These are phyloP conservation scores for Golubevia pallescens DNA, from an alignment of 1,284 basidiomycete species.

Conservation along the genomic window DNA sequence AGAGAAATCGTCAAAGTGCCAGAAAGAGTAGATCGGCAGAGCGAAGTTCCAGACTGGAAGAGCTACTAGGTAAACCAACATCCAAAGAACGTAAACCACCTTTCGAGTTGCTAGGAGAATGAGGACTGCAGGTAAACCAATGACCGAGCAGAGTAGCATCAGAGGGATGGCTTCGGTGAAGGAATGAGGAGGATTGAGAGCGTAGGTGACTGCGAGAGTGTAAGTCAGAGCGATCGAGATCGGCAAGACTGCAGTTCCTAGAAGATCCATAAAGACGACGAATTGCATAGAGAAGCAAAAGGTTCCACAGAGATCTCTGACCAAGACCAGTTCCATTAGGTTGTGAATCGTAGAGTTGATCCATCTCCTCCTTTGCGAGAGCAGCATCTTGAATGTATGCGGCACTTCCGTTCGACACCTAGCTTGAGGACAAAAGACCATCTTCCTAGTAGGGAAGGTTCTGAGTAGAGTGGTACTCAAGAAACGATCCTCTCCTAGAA, in stretches of 20 bases:
- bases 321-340: slow-evolving; percentile 96
- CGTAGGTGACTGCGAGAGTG: slow-evolving; percentile 79
- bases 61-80: slow-evolving; percentile 90
- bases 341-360: slow-evolving; percentile 99
- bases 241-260: slow-evolving; percentile 93
- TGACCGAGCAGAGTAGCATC: slow-evolving; percentile 83
- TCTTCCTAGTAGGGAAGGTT: slow-evolving; percentile 92
- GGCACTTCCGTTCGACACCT: slow-evolving; percentile 93
- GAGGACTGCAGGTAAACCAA: slow-evolving; percentile 89
- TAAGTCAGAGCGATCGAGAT: slow-evolving; percentile 92
- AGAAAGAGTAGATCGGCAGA: slow-evolving; percentile 91
- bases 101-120: slow-evolving; percentile 94
- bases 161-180: slow-evolving; percentile 95
- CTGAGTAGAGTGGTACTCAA: slow-evolving; percentile 74
- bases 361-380: slow-evolving; percentile 97
- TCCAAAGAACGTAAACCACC: slow-evolving; percentile 95
- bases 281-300: slow-evolving; percentile 93
- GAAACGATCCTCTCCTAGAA: slow-evolving; percentile 98
- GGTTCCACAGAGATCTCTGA: slow-evolving; percentile 80
- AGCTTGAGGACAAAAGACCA: slow-evolving; percentile 98
- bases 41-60: slow-evolving; percentile 95
- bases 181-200: slow-evolving; percentile 77
- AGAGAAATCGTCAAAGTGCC: slow-evolving; percentile 99
- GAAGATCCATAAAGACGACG: slow-evolving; percentile 96
- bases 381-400: slow-evolving; percentile 87